phyloP scores from a whole-genome alignment of 208 protist species.

The Trypanosoma brucei region DNA sequence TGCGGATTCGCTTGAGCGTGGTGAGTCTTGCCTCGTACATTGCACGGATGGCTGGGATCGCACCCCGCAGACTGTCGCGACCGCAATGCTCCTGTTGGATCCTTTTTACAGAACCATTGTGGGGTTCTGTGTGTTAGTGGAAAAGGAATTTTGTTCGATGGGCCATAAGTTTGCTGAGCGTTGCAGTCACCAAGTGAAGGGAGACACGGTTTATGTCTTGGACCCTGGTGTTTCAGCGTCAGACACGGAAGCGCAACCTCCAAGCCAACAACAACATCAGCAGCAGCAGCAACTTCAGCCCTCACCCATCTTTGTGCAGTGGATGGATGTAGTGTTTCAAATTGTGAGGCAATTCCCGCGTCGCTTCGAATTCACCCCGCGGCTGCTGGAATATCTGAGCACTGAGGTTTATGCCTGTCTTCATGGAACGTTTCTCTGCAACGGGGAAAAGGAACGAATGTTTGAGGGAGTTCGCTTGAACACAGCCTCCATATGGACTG shows the following conservation, averaged over 20 bases:
- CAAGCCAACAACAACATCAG: neutral
- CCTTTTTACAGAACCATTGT: slow-evolving; percentile 93
- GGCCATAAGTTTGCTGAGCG: slow-evolving; percentile 95
- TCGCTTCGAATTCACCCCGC: slow-evolving; percentile 93
- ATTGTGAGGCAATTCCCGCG: slow-evolving; percentile 88
- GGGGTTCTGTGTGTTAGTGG: slow-evolving; percentile 92
- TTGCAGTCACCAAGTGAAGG: slow-evolving; percentile 59
- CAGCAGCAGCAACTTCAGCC: slow-evolving; percentile 39
- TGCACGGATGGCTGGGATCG: slow-evolving; percentile 95
- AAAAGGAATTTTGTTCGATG: slow-evolving; percentile 94
- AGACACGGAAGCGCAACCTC: slow-evolving; percentile 39
- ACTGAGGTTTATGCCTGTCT: slow-evolving; percentile 82
- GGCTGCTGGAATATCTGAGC: slow-evolving; percentile 80
- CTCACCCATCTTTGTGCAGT: slow-evolving; percentile 94
- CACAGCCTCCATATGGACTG: slow-evolving; percentile 73
- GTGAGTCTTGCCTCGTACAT: slow-evolving; percentile 85
- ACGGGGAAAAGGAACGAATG: slow-evolving; percentile 74
- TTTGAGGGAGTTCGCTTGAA: slow-evolving; percentile 65
- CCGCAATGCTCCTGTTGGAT: slow-evolving; percentile 90
- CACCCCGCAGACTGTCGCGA: slow-evolving; percentile 84
- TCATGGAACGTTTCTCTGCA: slow-evolving; percentile 85
- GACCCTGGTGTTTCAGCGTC: slow-evolving; percentile 35
- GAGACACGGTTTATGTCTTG: slow-evolving; percentile 40
- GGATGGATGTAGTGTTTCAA: slow-evolving; percentile 94
- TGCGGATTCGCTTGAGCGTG: slow-evolving; percentile 42